Base-by-base conservation (phyloP, 495 filamentous ascomycete species). In the Aspergillus ellipticus region DNA sequence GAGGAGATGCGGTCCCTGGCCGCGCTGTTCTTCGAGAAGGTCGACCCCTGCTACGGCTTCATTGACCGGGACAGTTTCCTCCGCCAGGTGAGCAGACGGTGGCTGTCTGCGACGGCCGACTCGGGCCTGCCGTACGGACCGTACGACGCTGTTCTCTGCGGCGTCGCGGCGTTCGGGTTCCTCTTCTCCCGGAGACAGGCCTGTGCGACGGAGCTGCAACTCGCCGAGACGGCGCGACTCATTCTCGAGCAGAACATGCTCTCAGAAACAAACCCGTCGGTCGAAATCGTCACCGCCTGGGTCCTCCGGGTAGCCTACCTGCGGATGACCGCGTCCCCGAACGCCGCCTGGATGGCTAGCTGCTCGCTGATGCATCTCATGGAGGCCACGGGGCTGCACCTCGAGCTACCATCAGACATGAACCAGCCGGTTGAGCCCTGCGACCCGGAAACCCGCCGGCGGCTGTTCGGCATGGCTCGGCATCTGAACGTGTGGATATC, bases 331-430 rank as follows among this genome's bases (percentile, higher is more conserved):
- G 72, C 75, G 11, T 69, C 76, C 21, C 80, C 81, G 9, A 74
- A 85, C 53, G 67, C 73, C 6, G 67, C 77, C 19, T 83, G 80
- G 79, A 78, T 83, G 72, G 78, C 79, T 3, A 81, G 76, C 43
- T 80, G 77, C 58, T 79, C 72, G 7, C 57, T 79, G 22, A 78
- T 85, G 70, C 81, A 84, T 54, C 59, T 82, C 46, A 68, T 80
- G 21, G 81, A 84, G 59, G 73, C 80, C 0, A 74, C 74, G 9
- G 79, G 80, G 3, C 60, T 83, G 4, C 79, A 83, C 45, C 62
- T 75, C 11, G 78, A 83, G 57, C 56, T 58, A 0, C 48, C 75
- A 5, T 51, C 63, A 7, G 63, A 63, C 29, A 50, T 59, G 9
- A 56, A 50, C 46, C 54, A 54, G 43, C 54, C 57, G 10, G n/a